phyloP scores from a whole-genome alignment of 2,329 filamentous ascomycete genomes.

The Zymoseptoria passerinii region DNA sequence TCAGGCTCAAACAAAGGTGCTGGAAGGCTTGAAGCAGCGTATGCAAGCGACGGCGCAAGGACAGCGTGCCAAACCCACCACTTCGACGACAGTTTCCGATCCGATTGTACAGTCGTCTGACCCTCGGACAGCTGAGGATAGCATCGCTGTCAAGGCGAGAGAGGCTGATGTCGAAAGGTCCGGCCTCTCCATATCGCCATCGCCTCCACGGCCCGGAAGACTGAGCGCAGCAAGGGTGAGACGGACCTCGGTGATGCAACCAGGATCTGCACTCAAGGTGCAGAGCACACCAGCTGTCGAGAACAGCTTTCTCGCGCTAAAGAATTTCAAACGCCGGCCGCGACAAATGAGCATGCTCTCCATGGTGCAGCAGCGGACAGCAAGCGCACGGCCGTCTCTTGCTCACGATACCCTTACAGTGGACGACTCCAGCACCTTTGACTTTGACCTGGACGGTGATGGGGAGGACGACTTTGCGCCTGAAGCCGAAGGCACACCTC shows the following conservation, averaged over 20 bases:
- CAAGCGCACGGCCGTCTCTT: constrained; percentile 20
- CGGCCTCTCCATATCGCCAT: constrained; percentile 19
- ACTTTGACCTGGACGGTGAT: constrained; percentile 21
- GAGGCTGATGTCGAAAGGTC: constrained; percentile 64
- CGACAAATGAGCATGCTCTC: constrained; percentile 43
- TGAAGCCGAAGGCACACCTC: constrained; percentile 60
- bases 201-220: constrained; percentile 28
- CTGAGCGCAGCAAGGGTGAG: constrained; percentile 24
- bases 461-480: constrained; percentile 45
- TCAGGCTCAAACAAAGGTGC: constrained; percentile 22
- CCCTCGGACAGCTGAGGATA: constrained; percentile 1
- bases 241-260: constrained; percentile 22
- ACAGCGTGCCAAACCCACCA: constrained; percentile 8
- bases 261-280: constrained; percentile 37
- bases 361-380: constrained; percentile 37
- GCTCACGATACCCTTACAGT: constrained; percentile 33
- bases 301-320: constrained; percentile 41
- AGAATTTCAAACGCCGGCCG: constrained; percentile 43
- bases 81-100: not conserved
- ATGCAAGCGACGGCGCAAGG: constrained; percentile 25
- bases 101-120: constrained; percentile 8
- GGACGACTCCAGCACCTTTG: constrained; percentile 24
- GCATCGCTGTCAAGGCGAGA: constrained; percentile 55
- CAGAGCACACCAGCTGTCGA: constrained; percentile 38
- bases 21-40: constrained; percentile 28